phyloP scores from a whole-genome alignment of 2,329 filamentous ascomycete species.

The Diaporthe sp. region DNA sequence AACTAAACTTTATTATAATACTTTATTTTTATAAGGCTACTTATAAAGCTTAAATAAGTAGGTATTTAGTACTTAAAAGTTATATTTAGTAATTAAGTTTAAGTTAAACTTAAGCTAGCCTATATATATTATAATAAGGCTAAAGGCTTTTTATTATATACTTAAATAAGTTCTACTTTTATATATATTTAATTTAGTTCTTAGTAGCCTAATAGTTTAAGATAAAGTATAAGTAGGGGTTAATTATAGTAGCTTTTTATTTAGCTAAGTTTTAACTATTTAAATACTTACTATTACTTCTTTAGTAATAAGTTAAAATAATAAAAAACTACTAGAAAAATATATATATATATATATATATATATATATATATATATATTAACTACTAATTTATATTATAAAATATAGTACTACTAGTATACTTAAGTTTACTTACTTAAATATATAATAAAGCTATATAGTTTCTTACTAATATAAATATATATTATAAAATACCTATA shows the following conservation, averaged over 20 bases:
- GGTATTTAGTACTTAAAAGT: neutral
- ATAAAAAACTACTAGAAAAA: neutral
- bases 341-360: neutral
- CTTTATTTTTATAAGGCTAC: neutral
- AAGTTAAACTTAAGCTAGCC: neutral
- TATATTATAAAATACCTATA: neutral
- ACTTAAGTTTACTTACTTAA: neutral
- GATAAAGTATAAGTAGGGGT: neutral
- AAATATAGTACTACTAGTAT: neutral
- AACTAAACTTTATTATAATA: neutral
- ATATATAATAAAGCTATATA: neutral
- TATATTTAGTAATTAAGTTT: neutral
- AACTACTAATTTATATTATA: neutral
- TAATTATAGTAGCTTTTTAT: neutral
- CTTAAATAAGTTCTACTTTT: neutral
- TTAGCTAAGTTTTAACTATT: neutral
- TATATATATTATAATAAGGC: neutral
- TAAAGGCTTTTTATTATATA: neutral
- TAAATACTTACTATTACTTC: neutral
- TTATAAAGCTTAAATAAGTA: neutral
- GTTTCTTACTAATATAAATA: neutral
- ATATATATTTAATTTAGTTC: neutral
- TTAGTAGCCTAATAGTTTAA: neutral
- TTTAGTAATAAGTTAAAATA: neutral
- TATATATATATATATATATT: no score